Conservation (phyloP, 2,329 filamentous ascomycete genomes). For the Alternaria novae-zelandiae region DNA sequence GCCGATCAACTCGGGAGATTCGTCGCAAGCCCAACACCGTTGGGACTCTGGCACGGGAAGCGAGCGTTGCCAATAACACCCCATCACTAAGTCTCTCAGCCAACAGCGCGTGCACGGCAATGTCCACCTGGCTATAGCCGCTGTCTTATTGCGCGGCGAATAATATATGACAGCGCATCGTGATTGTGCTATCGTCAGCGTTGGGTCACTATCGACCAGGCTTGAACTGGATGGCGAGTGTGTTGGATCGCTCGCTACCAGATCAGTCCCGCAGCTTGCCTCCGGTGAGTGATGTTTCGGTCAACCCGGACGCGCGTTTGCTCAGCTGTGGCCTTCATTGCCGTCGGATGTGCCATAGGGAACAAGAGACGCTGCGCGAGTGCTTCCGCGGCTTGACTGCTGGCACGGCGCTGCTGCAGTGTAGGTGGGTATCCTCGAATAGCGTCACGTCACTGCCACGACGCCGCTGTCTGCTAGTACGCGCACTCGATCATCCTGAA, state of each 20-base stretch:
- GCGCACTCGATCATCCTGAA: neutral
- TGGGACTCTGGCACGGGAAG: neutral
- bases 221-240: constrained; percentile 3
- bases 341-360: neutral
- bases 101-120: constrained; percentile 6
- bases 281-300: constrained; percentile 8
- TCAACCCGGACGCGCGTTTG: constrained; percentile 1
- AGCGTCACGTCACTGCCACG: neutral
- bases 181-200: constrained; percentile 10
- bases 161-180: constrained; percentile 8
- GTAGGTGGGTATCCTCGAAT: neutral
- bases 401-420: neutral
- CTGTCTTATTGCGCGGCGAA: constrained; percentile 8
- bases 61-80: constrained; percentile 4
- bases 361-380: neutral
- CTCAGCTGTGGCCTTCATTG: neutral
- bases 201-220: constrained; percentile 6
- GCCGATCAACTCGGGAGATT: neutral
- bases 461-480: neutral
- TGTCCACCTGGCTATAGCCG: constrained; percentile 3
- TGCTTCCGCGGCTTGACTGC: neutral
- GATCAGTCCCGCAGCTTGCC: neutral
- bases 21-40: neutral
- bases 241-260: constrained; percentile 14
- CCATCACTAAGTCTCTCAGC: neutral